Evolutionary conservation across 1,284 basidiomycete genomes (phyloP), one percentile per base, ranked within the genome.

Genomic region (Rugosomyces carneus): DNA sequence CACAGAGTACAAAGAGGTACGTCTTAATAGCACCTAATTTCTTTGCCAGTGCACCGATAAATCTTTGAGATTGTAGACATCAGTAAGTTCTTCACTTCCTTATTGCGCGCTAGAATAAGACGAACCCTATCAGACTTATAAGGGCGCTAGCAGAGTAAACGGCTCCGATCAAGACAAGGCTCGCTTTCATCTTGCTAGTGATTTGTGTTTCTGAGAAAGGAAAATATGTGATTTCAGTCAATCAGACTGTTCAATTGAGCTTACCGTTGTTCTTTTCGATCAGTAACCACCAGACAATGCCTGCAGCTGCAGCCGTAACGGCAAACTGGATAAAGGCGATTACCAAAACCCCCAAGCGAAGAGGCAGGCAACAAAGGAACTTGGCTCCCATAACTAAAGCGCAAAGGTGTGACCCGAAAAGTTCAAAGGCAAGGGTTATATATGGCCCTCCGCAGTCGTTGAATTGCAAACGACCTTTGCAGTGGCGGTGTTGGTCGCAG

Each of bases 331-430:
- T 37, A 42, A 68, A 56, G 5, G 67, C 62, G 31, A 68, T 67
- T 24, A 68, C 48, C n/a, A 67, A 46, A 2, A 66, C 63, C 35
- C 68, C 68, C 15, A 70, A 51, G 16, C 68, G 63, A 32, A 68
- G 60, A 21, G 68, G 67, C 19, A 70, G 53, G 47, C 68, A 69
- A 45, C 62, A 67, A 10, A 65, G 59, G 49, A 67, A 70, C 47
- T 66, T 68, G 31, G 66, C 57, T 35, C 56, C 53, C 66, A 69
- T 69, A 27, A 40, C 37, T 36, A 38, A 27, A n/a, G n/a, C n/a
- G 39, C 21, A 50, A 31, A 31, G 15, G 18, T n/a, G n/a, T n/a
- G n/a, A n/a, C n/a, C n/a, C n/a, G n/a, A n/a, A n/a, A n/a, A n/a
- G n/a, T n/a, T n/a, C n/a, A n/a, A n/a, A n/a, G n/a, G n/a, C n/a